Percentiles rank a stretch among this genome's conserved stretches.
phyloP scores from a whole-genome alignment of 768 basidiomycete genomes.

The Lactarius indigo region DNA sequence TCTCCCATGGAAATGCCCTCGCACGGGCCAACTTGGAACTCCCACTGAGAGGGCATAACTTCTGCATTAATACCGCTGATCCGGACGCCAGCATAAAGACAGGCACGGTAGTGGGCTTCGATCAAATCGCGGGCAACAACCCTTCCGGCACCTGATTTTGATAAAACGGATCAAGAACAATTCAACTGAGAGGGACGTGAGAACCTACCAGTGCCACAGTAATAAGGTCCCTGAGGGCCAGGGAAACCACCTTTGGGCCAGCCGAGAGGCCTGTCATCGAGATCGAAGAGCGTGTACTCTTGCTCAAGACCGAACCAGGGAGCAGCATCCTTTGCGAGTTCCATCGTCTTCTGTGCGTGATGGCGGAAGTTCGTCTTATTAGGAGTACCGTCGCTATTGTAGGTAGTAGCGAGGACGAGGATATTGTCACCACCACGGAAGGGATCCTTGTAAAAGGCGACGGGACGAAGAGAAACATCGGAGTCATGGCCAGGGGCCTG shows the following conservation, averaged over 20 bases:
- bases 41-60: slow-evolving; percentile 99
- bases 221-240: slow-evolving; percentile 98
- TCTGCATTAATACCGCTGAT: slow-evolving; percentile 99
- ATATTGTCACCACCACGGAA: slow-evolving; percentile 99
- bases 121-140: slow-evolving; percentile 98
- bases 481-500: slow-evolving; percentile 96
- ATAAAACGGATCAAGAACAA: not conserved
- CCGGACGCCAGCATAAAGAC: slow-evolving; percentile 92
- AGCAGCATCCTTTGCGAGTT: slow-evolving; percentile 68
- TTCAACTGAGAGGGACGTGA: not conserved
- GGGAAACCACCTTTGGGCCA: slow-evolving; percentile 99
- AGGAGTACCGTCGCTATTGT: slow-evolving; percentile 98
- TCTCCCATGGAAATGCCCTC: slow-evolving; percentile 98
- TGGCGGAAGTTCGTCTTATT: slow-evolving; percentile 96
- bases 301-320: slow-evolving; percentile 99
- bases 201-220: slow-evolving; percentile 92
- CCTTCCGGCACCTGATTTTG: slow-evolving; percentile 80
- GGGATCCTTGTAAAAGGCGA: slow-evolving; percentile 96
- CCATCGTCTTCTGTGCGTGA: slow-evolving; percentile 93
- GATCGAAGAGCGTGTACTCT: slow-evolving; percentile 97
- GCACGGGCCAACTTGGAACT: slow-evolving; percentile 99
- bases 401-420: slow-evolving; percentile 93
- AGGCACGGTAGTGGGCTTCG: slow-evolving; percentile 98
- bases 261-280: slow-evolving; percentile 84
- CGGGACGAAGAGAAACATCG: slow-evolving; percentile 97